Conservation (phyloP, 2,329 filamentous ascomycete genomes). For the Talaromyces sp. region DNA sequence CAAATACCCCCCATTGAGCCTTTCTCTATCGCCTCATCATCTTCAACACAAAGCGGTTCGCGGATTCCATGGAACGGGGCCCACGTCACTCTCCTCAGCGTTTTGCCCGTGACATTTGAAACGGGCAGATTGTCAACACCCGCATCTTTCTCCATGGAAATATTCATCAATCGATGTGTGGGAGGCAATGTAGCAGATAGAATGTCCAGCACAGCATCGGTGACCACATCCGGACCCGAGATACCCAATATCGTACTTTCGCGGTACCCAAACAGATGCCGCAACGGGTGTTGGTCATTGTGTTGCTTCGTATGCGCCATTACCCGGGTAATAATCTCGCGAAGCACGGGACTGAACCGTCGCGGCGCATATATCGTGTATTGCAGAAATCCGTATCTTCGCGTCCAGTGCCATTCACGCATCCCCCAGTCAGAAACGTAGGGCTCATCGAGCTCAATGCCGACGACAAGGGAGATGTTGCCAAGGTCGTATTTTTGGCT, state of each 20-base stretch:
- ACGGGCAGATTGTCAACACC: slow-evolving; percentile 22
- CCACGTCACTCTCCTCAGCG: slow-evolving; percentile 31
- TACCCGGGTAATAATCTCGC: slow-evolving; percentile 30
- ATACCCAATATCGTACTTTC: slow-evolving; percentile 30
- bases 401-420: slow-evolving; percentile 34
- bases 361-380: slow-evolving; percentile 35
- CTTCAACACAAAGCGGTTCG: slow-evolving; percentile 27
- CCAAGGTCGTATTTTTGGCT: neutral
- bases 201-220: slow-evolving; percentile 32
- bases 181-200: slow-evolving; percentile 28
- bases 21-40: slow-evolving; percentile 32
- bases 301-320: slow-evolving; percentile 32
- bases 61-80: slow-evolving; percentile 31
- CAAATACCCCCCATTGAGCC: slow-evolving; percentile 75
- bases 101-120: slow-evolving; percentile 9
- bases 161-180: slow-evolving; percentile 25
- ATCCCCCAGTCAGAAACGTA: slow-evolving; percentile 30
- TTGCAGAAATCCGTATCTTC: slow-evolving; percentile 34
- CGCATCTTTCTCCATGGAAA: slow-evolving; percentile 25
- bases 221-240: slow-evolving; percentile 35
- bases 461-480: slow-evolving; percentile 33
- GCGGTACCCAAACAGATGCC: slow-evolving; percentile 23
- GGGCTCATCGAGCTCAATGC: slow-evolving; percentile 36
- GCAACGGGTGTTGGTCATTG: slow-evolving; percentile 17
- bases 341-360: slow-evolving; percentile 34